Conservation (phyloP, 2,329 filamentous ascomycete genomes). For the Fusarium metavorans region DNA sequence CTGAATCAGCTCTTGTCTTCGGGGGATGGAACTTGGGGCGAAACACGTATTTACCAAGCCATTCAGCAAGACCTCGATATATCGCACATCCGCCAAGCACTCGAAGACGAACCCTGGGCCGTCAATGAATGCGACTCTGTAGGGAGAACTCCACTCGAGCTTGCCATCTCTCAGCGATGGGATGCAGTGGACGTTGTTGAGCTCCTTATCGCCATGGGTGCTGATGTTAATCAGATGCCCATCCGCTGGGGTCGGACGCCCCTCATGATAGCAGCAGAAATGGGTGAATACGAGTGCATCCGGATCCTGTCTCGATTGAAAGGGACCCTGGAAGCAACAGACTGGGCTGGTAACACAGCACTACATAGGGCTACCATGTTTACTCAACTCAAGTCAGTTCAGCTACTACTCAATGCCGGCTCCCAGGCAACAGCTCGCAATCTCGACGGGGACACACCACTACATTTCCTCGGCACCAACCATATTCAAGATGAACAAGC, state of each 20-base stretch:
- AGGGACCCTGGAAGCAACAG: background rate
- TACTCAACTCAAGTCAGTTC: background rate
- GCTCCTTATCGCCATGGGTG: conserved; percentile 5
- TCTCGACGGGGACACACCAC: background rate
- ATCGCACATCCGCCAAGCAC: background rate
- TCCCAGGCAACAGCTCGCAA: background rate
- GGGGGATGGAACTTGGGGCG: background rate
- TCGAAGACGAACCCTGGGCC: background rate
- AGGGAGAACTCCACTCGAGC: background rate
- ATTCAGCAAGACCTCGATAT: background rate
- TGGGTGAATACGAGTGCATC: background rate
- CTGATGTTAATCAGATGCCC: background rate
- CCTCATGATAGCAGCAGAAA: background rate
- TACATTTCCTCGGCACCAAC: background rate
- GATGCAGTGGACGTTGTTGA: background rate
- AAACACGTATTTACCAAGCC: background rate
- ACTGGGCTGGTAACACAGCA: background rate
- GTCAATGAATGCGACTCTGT: background rate
- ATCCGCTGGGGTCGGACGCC: background rate
- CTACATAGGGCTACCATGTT: background rate
- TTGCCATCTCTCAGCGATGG: fast-evolving
- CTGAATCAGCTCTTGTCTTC: background rate
- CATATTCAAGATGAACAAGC: background rate
- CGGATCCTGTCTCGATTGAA: background rate
- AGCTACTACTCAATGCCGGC: conserved; percentile 4